phyloP scores from a whole-genome alignment of 495 filamentous ascomycete species.

The Xanthoparmelia taractica region DNA sequence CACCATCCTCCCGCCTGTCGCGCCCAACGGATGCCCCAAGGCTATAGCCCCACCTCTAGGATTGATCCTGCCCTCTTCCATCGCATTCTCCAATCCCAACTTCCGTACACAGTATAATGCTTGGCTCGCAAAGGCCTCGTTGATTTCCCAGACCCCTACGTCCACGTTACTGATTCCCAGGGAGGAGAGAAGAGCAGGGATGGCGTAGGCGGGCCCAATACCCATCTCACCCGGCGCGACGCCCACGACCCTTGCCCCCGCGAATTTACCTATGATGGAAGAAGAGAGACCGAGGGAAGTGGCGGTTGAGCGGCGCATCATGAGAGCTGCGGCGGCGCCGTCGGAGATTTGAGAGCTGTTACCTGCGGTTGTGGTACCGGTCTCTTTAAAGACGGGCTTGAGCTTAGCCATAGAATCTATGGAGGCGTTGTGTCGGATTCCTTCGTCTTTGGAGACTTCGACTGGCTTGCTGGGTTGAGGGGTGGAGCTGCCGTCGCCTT shows the following conservation, averaged over 20 bases:
- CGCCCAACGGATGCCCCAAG: constrained; percentile 86
- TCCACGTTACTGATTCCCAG: constrained; percentile 58
- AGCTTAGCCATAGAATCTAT: constrained; percentile 64
- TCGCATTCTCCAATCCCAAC: constrained; percentile 55
- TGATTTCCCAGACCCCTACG: constrained; percentile 72
- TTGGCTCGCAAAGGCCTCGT: constrained; percentile 91
- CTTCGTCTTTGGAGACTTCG: constrained; percentile 65
- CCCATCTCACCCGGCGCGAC: constrained; percentile 91
- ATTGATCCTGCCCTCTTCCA: constrained; percentile 65
- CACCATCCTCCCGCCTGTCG: constrained; percentile 77
- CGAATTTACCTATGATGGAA: constrained; percentile 72
- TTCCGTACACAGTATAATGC: constrained; percentile 70
- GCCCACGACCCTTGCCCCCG: constrained; percentile 62
- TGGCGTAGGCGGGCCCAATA: constrained; percentile 75
- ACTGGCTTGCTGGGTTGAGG: constrained; percentile 35
- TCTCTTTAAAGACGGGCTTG: constrained; percentile 70
- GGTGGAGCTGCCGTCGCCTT: constrained; percentile 5
- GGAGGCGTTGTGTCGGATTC: constrained; percentile 59
- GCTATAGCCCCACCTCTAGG: constrained; percentile 92
- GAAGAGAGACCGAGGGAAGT: constrained; percentile 58
- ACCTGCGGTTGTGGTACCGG: constrained; percentile 67
- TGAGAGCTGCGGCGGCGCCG: constrained; percentile 71
- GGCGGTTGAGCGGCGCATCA: constrained; percentile 82
- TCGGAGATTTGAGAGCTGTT: constrained; percentile 84
- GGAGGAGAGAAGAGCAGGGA: constrained; percentile 65